A percentile compares a stretch with the other conserved stretches of the same genome.
Evolutionary conservation across 805 yeast species (phyloP).

Genomic region (Monosporozyma servazzii): DNA sequence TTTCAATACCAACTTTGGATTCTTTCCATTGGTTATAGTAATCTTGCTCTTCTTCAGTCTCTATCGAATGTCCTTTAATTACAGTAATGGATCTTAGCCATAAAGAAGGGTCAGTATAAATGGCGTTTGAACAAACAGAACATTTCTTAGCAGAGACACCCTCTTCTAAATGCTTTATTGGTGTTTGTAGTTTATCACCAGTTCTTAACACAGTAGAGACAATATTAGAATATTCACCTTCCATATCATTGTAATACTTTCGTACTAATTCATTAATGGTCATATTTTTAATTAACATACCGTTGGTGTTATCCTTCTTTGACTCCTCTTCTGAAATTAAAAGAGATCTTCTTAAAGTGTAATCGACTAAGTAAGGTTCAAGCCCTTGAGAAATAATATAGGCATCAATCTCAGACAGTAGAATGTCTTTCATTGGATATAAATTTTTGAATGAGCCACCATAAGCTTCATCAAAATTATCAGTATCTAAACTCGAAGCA

Average conservation of each 20-base stretch:
- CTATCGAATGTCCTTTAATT: slow-evolving; percentile 41
- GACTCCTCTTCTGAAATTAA: slow-evolving; percentile 11
- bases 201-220: slow-evolving; percentile 89
- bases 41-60: slow-evolving; percentile 33
- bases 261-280: slow-evolving; percentile 74
- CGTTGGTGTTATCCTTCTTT: slow-evolving; percentile 20
- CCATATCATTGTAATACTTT: slow-evolving; percentile 63
- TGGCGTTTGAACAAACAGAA: slow-evolving; percentile 44
- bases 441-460: slow-evolving; percentile 36
- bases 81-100: slow-evolving; percentile 71
- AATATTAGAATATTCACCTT: slow-evolving; percentile 74
- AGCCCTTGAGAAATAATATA: slow-evolving; percentile 36
- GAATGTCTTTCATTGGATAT: slow-evolving; percentile 68
- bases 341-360: slow-evolving; percentile 13
- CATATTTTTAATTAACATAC: slow-evolving; percentile 45
- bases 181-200: slow-evolving; percentile 63
- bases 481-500: slow-evolving; percentile 41
- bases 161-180: slow-evolving; percentile 16
- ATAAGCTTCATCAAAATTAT: slow-evolving; percentile 18
- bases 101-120: slow-evolving; percentile 47
- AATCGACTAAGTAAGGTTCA: slow-evolving; percentile 24
- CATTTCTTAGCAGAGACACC: slow-evolving; percentile 32
- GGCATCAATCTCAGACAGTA: slow-evolving; percentile 56
- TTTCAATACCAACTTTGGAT: slow-evolving; percentile 17
- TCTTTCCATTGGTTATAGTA: slow-evolving; percentile 30